Percentiles rank a stretch among this genome's conserved stretches.
Evolutionary conservation across 75 land plant genomes (phyloP).

Genomic region (Azolla pinnata): DNA sequence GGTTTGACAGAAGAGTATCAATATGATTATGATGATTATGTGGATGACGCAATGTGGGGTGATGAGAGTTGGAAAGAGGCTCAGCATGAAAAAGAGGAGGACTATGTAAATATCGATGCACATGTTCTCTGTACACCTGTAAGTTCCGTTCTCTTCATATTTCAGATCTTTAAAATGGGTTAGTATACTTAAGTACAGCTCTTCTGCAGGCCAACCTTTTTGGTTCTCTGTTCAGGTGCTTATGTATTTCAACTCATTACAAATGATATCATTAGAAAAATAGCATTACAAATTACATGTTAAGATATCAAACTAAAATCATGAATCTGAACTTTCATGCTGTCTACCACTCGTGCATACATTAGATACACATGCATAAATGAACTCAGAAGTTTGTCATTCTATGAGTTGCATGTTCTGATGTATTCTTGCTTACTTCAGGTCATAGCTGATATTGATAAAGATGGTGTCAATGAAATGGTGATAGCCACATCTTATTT

Average conservation of each 20-base stretch:
- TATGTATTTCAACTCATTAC: too few species aligned
- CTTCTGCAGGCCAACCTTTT: too few species aligned
- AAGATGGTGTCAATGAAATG: slow-evolving; percentile 88
- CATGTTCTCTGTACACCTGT: slow-evolving; percentile 93
- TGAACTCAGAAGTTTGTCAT: not conserved
- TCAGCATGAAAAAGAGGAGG: slow-evolving; percentile 61
- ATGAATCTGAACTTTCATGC: too few species aligned
- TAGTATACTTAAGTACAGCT: too few species aligned
- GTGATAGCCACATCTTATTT: slow-evolving; percentile 92
- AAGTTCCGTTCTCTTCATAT: too few species aligned
- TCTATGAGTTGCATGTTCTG: not conserved
- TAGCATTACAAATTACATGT: too few species aligned
- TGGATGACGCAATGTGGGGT: slow-evolving; percentile 95
- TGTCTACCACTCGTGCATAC: too few species aligned
- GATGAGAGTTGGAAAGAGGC: slow-evolving; percentile 80
- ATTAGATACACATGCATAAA: too few species aligned
- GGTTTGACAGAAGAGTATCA: slow-evolving; percentile 79
- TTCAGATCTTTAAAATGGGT: too few species aligned
- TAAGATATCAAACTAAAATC: too few species aligned
- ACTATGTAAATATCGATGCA: slow-evolving; percentile 79
- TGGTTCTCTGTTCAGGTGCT: too few species aligned
- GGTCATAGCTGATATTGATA: slow-evolving; percentile 98
- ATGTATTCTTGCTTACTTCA: slow-evolving; percentile 15
- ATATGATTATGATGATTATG: slow-evolving; percentile 99
- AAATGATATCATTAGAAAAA: too few species aligned